Base-by-base conservation (phyloP, 2,329 filamentous ascomycete species). In the Stagonosporopsis vannaccii region DNA sequence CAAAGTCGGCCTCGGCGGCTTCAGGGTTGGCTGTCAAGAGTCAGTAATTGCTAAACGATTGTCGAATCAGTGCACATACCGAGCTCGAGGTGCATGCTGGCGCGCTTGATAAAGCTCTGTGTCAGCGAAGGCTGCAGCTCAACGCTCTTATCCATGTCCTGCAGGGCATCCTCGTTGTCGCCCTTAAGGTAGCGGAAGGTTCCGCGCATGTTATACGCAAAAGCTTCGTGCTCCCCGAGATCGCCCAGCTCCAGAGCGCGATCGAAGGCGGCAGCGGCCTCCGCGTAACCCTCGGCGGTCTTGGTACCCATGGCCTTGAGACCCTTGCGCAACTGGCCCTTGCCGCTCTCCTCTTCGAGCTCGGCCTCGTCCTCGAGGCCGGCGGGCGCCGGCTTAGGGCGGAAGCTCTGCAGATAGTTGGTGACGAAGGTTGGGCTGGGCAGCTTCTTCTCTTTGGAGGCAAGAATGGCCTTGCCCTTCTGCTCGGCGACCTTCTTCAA, bases 401-500 rank as follows among this genome's bases (percentile, higher is more conserved):
- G 90, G 90, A 99, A 99, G 81, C 94, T 98, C 81, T 98, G 94
- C 28, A 99, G 89, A 78, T 99, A 99, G 83, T 99, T 99, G 74
- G 92, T 92, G 65, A 99, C 93, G 69, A 98, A 99, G 12, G 93
- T 97, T 26, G 95, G 90, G 78, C 93, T 97, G 19, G 95, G 95
- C 46, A 99, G 85, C 80, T 91, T 94, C 80, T 92, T 90, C 68
- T 85, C 84, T 78, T 93, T 94, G 58, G 85, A 84, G 70, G 85
- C 86, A 51, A 99, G 83, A 73, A 99, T 97, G 62, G 87, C 88
- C 80, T 94, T 92, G 63, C 91, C 94, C 82, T 97, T 97, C 65
- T 90, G 85, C 79, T 98, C 94, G 42, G 95, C 95, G 45, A 98
- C 94, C 81, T 96, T 96, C 84, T 98, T 98, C 61, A 99, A 84